Base-by-base conservation (phyloP, 2,329 filamentous ascomycete genomes). In the Stachybotrys echinatus region DNA sequence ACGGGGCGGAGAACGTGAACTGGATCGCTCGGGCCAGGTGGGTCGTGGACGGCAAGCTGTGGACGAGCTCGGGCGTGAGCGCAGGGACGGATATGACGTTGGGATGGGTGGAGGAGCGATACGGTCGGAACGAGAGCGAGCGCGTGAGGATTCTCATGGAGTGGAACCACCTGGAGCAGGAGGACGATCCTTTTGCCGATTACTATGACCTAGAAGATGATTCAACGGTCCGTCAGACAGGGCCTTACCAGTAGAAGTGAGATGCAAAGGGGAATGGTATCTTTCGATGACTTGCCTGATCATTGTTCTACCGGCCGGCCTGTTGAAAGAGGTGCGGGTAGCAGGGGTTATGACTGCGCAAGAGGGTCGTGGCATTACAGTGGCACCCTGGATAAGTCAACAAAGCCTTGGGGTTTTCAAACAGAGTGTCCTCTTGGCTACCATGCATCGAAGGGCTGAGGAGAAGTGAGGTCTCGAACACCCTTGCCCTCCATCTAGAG, bases 61-160 rank as follows among this genome's bases (percentile, higher is more conserved):
- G 80, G 79, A 80, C 76, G 4, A 75, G 73, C 3, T 77, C 75
- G 0, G 80, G 80, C 0, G 74, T 84, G 10, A 76, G 71, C 50
- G 82, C 83, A 1, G 83, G 83, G 0, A 84, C 83, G 39, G 83
- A 87, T 68, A 69, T 78, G 53, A 77, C 74, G 38, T 71, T 82
- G 58, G 82, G 78, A 2, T 85, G 78, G 66, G 70, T 85, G 23
- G 71, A 60, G 38, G 65, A 73, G 31, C 65, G 77, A 7, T 85
- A 74, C 64, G 80, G 80, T 2, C 69, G 74, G 45, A 71, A 74
- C 14, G 42, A 45, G 23, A 52, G 49, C 21, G 48, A 52, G 23
- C 43, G 38, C n/a, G 37, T 50, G 34, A 45, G 46, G 37, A 48
- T 49, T 20, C 38, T 45, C 2, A 52, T 54, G 47, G 52, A 54